Percentiles rank a stretch among this genome's conserved stretches.
These are phyloP conservation scores for Porogramme epimiltina DNA, from an alignment of 1,284 basidiomycete genomes.

Conservation along the genomic window DNA sequence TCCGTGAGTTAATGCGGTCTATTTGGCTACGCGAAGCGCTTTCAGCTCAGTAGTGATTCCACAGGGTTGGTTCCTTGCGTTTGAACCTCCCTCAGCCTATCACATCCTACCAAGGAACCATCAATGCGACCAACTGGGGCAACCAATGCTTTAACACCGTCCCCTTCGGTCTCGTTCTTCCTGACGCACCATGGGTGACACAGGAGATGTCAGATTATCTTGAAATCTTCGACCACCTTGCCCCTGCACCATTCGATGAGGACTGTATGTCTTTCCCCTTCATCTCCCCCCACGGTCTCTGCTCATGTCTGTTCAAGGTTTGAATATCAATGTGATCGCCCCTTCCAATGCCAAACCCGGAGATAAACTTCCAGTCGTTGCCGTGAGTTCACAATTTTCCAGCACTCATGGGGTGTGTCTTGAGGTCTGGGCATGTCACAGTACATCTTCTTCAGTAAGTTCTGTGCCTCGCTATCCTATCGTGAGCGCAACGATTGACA, in stretches of 20 bases:
- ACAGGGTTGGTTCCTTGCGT: slow-evolving; percentile 29
- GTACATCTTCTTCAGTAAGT: slow-evolving; percentile 10
- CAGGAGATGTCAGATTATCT: background rate
- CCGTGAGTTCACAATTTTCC: slow-evolving; percentile 42
- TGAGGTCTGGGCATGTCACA: background rate
- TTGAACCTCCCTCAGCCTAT: slow-evolving; percentile 48
- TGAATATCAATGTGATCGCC: slow-evolving; percentile 57
- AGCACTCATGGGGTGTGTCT: no score
- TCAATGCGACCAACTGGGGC: slow-evolving; percentile 44
- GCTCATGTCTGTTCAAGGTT: slow-evolving; percentile 38
- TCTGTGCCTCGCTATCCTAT: background rate
- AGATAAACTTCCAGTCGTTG: slow-evolving; percentile 54
- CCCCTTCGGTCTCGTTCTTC: no score
- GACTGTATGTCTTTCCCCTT: background rate
- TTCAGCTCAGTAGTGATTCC: background rate
- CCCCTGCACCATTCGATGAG: background rate
- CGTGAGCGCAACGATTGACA: background rate
- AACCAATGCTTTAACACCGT: slow-evolving; percentile 43
- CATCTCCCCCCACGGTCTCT: background rate
- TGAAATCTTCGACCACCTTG: background rate
- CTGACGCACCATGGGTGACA: background rate
- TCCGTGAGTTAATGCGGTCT: no score
- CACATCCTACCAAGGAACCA: slow-evolving; percentile 37
- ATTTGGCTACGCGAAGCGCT: no score
- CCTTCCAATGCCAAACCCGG: slow-evolving; percentile 39